Percentiles rank a stretch among this genome's conserved stretches.
Evolutionary conservation across 129 eudicot species (phyloP).

Genomic region (Artemisia tridentata): DNA sequence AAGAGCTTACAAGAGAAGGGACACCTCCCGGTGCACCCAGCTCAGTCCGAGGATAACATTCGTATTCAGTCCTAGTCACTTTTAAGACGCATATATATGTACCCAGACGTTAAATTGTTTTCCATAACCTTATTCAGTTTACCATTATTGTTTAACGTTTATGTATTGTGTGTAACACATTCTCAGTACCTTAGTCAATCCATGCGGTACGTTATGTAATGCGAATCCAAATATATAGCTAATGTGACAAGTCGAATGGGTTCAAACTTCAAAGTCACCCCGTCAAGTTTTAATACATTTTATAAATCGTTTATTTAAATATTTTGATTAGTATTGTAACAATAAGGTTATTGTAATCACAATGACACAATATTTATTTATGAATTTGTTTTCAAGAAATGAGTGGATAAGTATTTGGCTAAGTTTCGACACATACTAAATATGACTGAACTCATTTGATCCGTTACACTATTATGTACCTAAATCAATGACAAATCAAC

Average conservation of each 20-base stretch:
- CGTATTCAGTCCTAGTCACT: conserved; percentile 47
- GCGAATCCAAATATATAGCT: too few species aligned
- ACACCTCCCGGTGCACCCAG: conserved; percentile 64
- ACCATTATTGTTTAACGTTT: not conserved
- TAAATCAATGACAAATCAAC: too few species aligned
- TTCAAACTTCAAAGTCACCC: too few species aligned
- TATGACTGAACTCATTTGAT: too few species aligned
- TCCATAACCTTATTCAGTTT: not conserved
- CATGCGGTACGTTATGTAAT: not conserved
- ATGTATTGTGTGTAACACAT: conserved; percentile 1
- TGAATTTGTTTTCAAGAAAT: too few species aligned
- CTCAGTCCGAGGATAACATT: conserved; percentile 48
- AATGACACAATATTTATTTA: too few species aligned
- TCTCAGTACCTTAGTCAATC: conserved; percentile 7
- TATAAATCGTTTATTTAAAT: too few species aligned
- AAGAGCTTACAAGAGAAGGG: conserved; percentile 96
- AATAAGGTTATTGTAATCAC: too few species aligned
- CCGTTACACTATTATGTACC: too few species aligned
- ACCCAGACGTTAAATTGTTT: not conserved
- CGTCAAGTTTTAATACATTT: too few species aligned
- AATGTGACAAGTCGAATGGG: too few species aligned
- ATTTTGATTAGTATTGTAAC: too few species aligned
- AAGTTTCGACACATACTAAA: not conserved
- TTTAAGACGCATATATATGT: not conserved
- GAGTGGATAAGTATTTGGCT: not conserved